Conservation (phyloP, 768 basidiomycete species). For the Agaricus blazei region DNA sequence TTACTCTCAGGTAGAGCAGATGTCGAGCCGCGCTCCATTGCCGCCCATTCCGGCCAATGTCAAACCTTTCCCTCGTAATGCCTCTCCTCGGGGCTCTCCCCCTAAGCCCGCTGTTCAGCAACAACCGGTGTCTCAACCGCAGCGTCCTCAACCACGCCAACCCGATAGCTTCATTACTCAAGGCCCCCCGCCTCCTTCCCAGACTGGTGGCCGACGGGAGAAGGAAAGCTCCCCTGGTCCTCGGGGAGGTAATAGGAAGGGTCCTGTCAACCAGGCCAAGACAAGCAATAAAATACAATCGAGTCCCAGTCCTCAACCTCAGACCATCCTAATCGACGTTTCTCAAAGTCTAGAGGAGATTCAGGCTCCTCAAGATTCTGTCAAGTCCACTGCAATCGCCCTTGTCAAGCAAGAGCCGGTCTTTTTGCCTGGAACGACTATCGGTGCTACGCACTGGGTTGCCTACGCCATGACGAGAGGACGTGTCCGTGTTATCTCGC, state of each 20-base stretch:
- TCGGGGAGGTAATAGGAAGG: slow-evolving; percentile 27
- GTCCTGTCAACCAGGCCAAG: slow-evolving; percentile 33
- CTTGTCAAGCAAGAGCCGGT: slow-evolving; percentile 81
- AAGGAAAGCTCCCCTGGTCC: slow-evolving; percentile 72
- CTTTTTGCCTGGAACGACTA: slow-evolving; percentile 82
- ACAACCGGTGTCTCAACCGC: slow-evolving; percentile 35
- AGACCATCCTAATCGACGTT: slow-evolving; percentile 73
- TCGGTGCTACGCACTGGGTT: slow-evolving; percentile 89
- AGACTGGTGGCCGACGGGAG: slow-evolving; percentile 37
- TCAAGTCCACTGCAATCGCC: slow-evolving; percentile 88
- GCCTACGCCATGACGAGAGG: slow-evolving; percentile 91
- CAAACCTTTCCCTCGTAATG: slow-evolving; percentile 27
- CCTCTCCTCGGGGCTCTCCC: slow-evolving; percentile 62
- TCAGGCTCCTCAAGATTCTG: slow-evolving; percentile 67
- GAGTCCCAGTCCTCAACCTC: slow-evolving; percentile 63
- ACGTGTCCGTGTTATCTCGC: slow-evolving; percentile 83
- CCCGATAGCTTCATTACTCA: slow-evolving; percentile 13
- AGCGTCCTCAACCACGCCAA: slow-evolving; percentile 19
- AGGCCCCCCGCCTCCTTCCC: slow-evolving; percentile 5
- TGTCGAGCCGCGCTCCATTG: slow-evolving; percentile 44
- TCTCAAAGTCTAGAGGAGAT: slow-evolving; percentile 68
- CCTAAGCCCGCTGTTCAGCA: slow-evolving; percentile 51
- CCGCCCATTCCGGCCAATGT: slow-evolving; percentile 55
- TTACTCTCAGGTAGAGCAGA: slow-evolving; percentile 38
- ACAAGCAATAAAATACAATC: slow-evolving; percentile 40